These are phyloP conservation scores for Camellia sinensis DNA, from an alignment of 148 eudicot species.

Conservation along the genomic window DNA sequence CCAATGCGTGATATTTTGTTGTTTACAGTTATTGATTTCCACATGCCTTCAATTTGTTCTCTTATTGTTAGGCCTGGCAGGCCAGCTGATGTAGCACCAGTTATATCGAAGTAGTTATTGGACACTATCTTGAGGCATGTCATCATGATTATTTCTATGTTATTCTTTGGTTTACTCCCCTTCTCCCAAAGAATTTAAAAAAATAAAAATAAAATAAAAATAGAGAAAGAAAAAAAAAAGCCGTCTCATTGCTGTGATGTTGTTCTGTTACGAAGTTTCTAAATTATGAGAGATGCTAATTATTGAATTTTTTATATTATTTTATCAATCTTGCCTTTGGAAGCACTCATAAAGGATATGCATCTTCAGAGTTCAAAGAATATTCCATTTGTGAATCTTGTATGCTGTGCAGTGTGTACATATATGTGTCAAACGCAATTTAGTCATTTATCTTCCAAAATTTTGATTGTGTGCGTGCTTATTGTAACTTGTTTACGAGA, in stretches of 20 bases:
- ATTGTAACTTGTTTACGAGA: not conserved
- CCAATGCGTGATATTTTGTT: constrained; percentile 3
- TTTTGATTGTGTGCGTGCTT: not conserved
- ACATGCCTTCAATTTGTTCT: constrained; percentile 97
- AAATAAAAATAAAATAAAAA: too few relatives aligned
- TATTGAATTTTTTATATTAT: not conserved
- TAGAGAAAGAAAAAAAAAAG: too few relatives aligned
- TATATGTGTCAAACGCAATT: not conserved
- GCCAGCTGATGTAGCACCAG: constrained; percentile 81
- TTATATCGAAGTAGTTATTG: constrained; percentile 79
- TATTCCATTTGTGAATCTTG: not conserved
- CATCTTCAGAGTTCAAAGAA: not conserved
- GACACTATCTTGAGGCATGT: constrained; percentile 70
- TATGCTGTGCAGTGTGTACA: not conserved
- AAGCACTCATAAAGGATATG: not conserved
- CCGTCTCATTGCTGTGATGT: not conserved
- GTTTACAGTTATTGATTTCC: constrained; percentile 81
- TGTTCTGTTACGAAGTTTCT: not conserved
- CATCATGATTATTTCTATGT: not conserved
- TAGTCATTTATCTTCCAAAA: not conserved
- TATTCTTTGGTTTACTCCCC: not conserved
- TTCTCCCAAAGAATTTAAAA: not conserved
- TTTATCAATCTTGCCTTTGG: not conserved
- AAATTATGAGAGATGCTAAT: not conserved
- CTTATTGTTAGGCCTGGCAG: constrained; percentile 87